phyloP scores from a whole-genome alignment of 106 monocot genomes.

The Allium sativum region DNA sequence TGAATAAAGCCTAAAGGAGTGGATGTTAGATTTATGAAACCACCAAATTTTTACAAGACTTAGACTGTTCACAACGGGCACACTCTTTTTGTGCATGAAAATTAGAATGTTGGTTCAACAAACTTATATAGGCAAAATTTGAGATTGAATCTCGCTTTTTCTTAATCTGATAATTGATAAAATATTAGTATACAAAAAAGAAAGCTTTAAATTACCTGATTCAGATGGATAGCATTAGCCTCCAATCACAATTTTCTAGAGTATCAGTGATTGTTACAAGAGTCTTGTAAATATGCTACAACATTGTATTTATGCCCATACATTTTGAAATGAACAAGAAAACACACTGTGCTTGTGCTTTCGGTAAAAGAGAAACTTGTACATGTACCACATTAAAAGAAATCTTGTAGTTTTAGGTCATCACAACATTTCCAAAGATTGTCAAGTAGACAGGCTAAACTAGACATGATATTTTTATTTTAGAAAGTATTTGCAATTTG shows the following conservation, averaged over 20 bases:
- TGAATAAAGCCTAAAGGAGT: constrained; percentile 91
- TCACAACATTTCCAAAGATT: no score
- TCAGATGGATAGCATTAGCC: neutral
- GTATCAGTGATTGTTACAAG: neutral
- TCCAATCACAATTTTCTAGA: neutral
- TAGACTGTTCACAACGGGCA: constrained; percentile 55
- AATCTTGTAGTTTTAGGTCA: no score
- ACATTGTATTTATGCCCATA: neutral
- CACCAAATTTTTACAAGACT: constrained; percentile 73
- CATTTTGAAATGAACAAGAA: no score
- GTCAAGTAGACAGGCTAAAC: no score
- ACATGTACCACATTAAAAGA: neutral
- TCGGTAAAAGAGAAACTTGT: no score
- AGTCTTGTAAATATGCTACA: neutral
- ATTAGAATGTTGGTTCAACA: no score
- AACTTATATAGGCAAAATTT: no score
- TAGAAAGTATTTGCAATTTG: no score
- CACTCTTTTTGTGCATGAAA: constrained; percentile 63
- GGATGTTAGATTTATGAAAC: constrained; percentile 95
- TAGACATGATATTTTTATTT: no score
- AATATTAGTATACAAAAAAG: neutral
- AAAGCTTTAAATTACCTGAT: neutral
- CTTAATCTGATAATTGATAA: no score
- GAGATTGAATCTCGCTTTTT: no score
- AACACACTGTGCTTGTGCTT: no score